Percentiles rank a stretch among this genome's conserved stretches.
Conservation (phyloP, 768 basidiomycete species). For the Lactifluus rugatus region DNA sequence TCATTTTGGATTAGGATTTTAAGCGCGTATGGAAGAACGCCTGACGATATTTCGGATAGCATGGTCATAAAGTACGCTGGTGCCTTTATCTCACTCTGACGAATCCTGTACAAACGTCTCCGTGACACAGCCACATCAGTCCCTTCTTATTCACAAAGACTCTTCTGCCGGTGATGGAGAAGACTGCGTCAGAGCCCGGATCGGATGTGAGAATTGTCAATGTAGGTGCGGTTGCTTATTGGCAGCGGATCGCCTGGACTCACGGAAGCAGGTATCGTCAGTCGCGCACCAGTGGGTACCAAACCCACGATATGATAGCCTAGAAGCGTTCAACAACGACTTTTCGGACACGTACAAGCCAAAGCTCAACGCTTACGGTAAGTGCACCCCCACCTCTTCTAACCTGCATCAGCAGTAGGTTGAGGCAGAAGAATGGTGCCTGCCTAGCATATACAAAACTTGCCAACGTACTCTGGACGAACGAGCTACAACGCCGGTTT, state of each 20-base stretch:
- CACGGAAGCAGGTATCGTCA: constrained; percentile 18
- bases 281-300: not conserved
- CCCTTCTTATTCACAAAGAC: constrained; percentile 46
- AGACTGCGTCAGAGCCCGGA: constrained; percentile 37
- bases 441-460: constrained; percentile 40
- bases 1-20: constrained; percentile 4
- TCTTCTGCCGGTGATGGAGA: constrained; percentile 42
- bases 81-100: not conserved
- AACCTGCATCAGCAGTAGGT: not conserved
- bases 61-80: constrained; percentile 37
- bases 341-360: constrained; percentile 16
- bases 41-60: constrained; percentile 18
- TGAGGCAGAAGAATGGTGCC: not conserved
- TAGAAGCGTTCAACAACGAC: constrained; percentile 25
- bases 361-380: constrained; percentile 21
- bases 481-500: constrained; percentile 40
- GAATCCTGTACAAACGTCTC: not conserved
- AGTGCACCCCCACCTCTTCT: not conserved
- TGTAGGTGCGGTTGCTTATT: constrained; percentile 27
- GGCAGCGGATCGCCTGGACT: not conserved
- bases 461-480: constrained; percentile 40
- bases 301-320: constrained; percentile 13
- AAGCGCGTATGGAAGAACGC: constrained; percentile 6
- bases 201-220: constrained; percentile 55
- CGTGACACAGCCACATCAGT: constrained; percentile 37